These are phyloP conservation scores for Scenedesmus sp. DNA, from an alignment of 163 green algal species.

Conservation along the genomic window DNA sequence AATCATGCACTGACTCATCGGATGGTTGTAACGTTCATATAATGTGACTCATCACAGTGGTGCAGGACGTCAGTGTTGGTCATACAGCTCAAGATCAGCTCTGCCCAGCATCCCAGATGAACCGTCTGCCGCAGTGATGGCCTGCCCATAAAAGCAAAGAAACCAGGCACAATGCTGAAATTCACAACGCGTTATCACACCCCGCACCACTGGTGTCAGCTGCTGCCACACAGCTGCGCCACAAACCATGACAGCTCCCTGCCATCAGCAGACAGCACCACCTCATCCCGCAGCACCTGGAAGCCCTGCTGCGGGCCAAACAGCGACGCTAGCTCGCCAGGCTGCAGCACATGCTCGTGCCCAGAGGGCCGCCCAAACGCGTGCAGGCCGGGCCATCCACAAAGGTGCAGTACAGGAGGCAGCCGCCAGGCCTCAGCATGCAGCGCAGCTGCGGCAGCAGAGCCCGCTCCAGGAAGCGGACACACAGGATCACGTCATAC, in stretches of 20 bases:
- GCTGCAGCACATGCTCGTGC: conserved; percentile 61
- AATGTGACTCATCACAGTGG: too few species aligned
- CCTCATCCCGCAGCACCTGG: conserved; percentile 54
- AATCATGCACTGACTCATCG: too few species aligned
- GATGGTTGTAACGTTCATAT: too few species aligned
- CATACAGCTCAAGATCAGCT: too few species aligned
- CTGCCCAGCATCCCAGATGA: too few species aligned
- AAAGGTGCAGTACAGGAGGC: conserved; percentile 64
- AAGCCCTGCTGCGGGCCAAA: conserved; percentile 66
- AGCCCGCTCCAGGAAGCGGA: conserved; percentile 61
- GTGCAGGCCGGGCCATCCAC: conserved; percentile 54
- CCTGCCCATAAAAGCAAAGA: too few species aligned
- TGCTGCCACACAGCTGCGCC: conserved; percentile 13
- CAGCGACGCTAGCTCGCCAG: conserved; percentile 48
- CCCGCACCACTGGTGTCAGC: too few species aligned
- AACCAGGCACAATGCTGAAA: too few species aligned
- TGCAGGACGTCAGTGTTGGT: too few species aligned
- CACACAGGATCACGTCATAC: conserved; percentile 64
- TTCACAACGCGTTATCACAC: too few species aligned
- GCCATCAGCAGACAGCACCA: conserved; percentile 43
- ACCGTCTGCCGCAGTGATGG: too few species aligned
- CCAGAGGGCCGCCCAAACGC: conserved; percentile 62
- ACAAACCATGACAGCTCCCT: conserved; percentile 62
- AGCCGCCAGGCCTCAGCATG: conserved; percentile 58
- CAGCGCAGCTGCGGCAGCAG: conserved; percentile 47